These are phyloP conservation scores for Colletotrichum liaoningense DNA, from an alignment of 2,329 filamentous ascomycete genomes.

Conservation along the genomic window DNA sequence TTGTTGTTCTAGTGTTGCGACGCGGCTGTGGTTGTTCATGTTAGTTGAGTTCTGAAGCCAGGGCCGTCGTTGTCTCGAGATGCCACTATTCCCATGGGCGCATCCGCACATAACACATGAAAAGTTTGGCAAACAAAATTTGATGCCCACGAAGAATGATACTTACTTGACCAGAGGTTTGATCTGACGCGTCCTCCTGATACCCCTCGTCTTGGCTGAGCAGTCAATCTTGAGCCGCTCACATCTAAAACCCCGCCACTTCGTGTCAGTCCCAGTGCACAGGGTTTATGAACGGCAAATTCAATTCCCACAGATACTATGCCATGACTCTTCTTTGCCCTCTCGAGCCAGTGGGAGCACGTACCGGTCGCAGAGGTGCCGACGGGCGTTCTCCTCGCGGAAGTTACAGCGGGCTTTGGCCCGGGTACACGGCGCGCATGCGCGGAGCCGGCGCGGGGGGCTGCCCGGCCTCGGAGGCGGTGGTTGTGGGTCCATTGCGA, in stretches of 20 bases:
- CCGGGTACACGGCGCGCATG: conserved; percentile 36
- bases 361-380: conserved; percentile 34
- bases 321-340: too few species aligned
- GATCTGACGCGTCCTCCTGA: conserved; percentile 47
- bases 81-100: neutral
- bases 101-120: too few species aligned
- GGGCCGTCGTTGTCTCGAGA: neutral
- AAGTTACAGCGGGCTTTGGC: conserved; percentile 36
- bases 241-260: conserved; percentile 35
- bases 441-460: conserved; percentile 36
- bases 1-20: conserved; percentile 41
- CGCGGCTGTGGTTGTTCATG: conserved; percentile 34
- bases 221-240: conserved; percentile 43
- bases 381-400: conserved; percentile 27
- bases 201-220: conserved; percentile 41
- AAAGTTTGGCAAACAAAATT: too few species aligned
- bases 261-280: neutral
- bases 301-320: too few species aligned
- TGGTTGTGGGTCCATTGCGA: conserved; percentile 27
- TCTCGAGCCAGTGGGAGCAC: too few species aligned
- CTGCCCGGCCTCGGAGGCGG: conserved; percentile 10
- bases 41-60: neutral
- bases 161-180: conserved; percentile 42
- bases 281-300: neutral
- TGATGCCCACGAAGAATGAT: too few species aligned